Conservation (phyloP, 768 basidiomycete species). For the Chalciporus piperatus region DNA sequence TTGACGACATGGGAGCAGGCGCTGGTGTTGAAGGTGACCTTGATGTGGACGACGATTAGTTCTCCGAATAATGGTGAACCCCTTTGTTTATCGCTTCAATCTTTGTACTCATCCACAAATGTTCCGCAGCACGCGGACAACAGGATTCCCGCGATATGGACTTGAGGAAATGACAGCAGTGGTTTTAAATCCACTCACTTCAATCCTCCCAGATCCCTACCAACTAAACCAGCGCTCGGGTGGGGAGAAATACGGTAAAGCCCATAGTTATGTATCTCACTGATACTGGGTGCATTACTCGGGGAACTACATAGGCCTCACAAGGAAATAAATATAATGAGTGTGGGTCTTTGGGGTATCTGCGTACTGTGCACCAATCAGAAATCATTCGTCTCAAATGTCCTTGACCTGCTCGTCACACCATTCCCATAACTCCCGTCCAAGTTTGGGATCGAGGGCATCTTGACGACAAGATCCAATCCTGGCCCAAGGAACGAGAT, state of each 20-base stretch:
- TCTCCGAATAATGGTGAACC: neutral
- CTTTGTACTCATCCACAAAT: neutral
- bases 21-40: constrained; percentile 68
- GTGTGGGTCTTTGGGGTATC: neutral
- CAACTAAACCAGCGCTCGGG: neutral
- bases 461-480: constrained; percentile 21
- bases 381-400: constrained; percentile 1
- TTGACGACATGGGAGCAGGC: constrained; percentile 67
- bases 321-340: neutral
- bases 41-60: constrained; percentile 59
- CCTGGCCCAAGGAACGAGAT: constrained; percentile 35
- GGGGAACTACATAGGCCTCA: neutral
- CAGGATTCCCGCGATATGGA: too few relatives aligned
- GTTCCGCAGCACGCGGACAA: neutral
- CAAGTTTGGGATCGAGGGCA: constrained; percentile 22
- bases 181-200: neutral
- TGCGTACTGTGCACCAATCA: neutral
- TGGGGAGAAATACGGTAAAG: neutral
- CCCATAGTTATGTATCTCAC: too few relatives aligned
- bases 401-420: constrained; percentile 33
- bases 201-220: neutral
- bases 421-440: constrained; percentile 34
- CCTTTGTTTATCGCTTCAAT: neutral
- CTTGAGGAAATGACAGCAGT: too few relatives aligned
- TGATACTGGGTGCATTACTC: neutral